Percentiles rank a stretch among this genome's conserved stretches.
Conservation (phyloP, 2,329 filamentous ascomycete genomes). For the Moelleriella libera region DNA sequence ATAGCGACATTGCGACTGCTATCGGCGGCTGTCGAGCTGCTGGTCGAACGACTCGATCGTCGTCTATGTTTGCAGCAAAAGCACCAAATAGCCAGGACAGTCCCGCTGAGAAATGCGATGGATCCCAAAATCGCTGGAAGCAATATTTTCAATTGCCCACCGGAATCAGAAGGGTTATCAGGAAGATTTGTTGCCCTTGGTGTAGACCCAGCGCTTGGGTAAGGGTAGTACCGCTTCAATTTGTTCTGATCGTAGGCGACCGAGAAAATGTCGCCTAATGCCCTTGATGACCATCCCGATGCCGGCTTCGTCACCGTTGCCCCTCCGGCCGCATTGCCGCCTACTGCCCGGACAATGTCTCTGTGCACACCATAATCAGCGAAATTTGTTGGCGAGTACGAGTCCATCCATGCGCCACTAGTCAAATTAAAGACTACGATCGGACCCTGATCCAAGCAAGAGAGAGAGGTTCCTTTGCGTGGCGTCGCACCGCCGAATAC, state of each 20-base stretch:
- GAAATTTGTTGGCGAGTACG: constrained; percentile 51
- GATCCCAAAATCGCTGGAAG: constrained; percentile 7
- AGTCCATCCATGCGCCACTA: constrained; percentile 51
- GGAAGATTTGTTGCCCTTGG: neutral
- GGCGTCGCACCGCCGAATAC: constrained; percentile 53
- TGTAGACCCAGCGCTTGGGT: constrained; percentile 13
- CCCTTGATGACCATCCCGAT: constrained; percentile 35
- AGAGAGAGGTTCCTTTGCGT: constrained; percentile 8
- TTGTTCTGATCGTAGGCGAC: constrained; percentile 40
- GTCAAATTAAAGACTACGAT: constrained; percentile 62
- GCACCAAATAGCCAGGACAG: constrained; percentile 31
- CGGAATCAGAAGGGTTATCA: neutral
- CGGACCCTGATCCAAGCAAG: constrained; percentile 36
- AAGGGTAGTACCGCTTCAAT: constrained; percentile 48
- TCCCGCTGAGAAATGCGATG: constrained; percentile 1
- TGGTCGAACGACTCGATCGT: constrained; percentile 13
- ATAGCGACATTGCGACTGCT: constrained; percentile 31
- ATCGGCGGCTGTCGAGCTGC: constrained; percentile 29
- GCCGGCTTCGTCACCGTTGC: constrained; percentile 56
- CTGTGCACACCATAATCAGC: constrained; percentile 56
- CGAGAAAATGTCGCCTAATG: constrained; percentile 38
- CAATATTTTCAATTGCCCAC: neutral
- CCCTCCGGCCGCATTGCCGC: constrained; percentile 49
- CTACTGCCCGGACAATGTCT: constrained; percentile 49
- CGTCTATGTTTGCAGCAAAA: constrained; percentile 35